Evolutionary conservation across 2,329 filamentous ascomycete species (phyloP).

Genomic region (Aspergillus transmontanensis): DNA sequence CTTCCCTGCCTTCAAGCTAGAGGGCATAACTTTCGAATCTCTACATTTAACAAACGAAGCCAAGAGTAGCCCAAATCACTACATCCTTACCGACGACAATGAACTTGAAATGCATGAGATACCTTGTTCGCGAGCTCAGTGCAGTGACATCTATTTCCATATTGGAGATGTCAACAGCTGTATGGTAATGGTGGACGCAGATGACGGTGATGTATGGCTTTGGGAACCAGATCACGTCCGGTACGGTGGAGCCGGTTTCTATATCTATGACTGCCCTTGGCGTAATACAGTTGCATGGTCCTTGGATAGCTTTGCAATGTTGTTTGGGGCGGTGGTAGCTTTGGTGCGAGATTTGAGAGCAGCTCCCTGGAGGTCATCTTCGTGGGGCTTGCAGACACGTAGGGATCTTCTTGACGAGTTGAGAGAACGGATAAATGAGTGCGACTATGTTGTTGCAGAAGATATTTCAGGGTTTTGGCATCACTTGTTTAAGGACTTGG

Average conservation of each 20-base stretch:
- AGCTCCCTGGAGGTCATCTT: not conserved
- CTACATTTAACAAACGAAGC: not conserved
- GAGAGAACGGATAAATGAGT: not conserved
- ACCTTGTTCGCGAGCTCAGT: not conserved
- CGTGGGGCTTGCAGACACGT: not conserved
- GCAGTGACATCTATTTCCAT: not conserved
- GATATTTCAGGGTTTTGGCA: not conserved
- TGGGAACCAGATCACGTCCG: not conserved
- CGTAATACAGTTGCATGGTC: not conserved
- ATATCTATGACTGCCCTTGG: not conserved
- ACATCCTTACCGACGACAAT: not conserved
- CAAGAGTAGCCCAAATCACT: not conserved
- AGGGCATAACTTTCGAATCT: not conserved
- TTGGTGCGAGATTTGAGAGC: not conserved
- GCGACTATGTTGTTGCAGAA: not conserved
- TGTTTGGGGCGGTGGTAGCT: not conserved
- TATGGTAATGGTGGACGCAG: not conserved
- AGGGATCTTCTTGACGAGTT: not conserved
- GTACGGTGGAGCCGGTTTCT: not conserved
- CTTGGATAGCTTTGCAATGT: not conserved
- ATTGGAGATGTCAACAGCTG: not conserved
- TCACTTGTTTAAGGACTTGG: not conserved
- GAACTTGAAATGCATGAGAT: not conserved
- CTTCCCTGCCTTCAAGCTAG: not conserved
- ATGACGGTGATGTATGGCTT: not conserved